Percentiles rank a stretch among this genome's conserved stretches.
Conservation (phyloP, 352 stramenopile genomes). For the Globisporangium splendens region DNA sequence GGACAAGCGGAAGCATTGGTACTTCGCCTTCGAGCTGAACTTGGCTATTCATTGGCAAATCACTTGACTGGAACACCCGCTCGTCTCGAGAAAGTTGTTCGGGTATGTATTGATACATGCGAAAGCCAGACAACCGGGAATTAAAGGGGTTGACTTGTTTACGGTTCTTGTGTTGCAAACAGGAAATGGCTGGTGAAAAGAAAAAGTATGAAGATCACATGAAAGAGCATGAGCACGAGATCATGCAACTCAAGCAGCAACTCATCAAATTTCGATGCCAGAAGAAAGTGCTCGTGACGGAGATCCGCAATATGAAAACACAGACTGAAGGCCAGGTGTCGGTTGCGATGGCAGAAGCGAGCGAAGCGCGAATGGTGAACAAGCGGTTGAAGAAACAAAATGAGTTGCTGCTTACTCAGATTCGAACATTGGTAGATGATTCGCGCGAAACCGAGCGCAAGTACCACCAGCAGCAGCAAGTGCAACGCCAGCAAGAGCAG, state of each 20-base stretch:
- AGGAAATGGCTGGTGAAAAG: conserved; percentile 69
- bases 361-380: conserved; percentile 86
- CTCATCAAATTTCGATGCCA: conserved; percentile 76
- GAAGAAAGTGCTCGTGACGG: conserved; percentile 71
- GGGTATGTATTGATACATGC: conserved; percentile 18
- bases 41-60: conserved; percentile 75
- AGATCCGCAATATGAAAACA: conserved; percentile 76
- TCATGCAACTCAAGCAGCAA: conserved; percentile 58
- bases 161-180: neutral
- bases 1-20: conserved; percentile 67
- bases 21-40: conserved; percentile 63
- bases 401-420: conserved; percentile 74
- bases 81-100: conserved; percentile 68
- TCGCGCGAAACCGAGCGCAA: conserved; percentile 42
- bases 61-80: conserved; percentile 70
- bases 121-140: no score
- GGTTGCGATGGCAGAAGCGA: conserved; percentile 81
- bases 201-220: conserved; percentile 70
- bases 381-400: conserved; percentile 81
- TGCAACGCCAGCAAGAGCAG: conserved; percentile 22
- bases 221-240: conserved; percentile 45
- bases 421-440: conserved; percentile 69
- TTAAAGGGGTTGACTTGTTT: neutral
- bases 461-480: conserved; percentile 23
- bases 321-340: conserved; percentile 71